Percentiles rank a stretch among this genome's conserved stretches.
Conservation (phyloP, 2,329 filamentous ascomycete genomes). For the Zarea fungicola region DNA sequence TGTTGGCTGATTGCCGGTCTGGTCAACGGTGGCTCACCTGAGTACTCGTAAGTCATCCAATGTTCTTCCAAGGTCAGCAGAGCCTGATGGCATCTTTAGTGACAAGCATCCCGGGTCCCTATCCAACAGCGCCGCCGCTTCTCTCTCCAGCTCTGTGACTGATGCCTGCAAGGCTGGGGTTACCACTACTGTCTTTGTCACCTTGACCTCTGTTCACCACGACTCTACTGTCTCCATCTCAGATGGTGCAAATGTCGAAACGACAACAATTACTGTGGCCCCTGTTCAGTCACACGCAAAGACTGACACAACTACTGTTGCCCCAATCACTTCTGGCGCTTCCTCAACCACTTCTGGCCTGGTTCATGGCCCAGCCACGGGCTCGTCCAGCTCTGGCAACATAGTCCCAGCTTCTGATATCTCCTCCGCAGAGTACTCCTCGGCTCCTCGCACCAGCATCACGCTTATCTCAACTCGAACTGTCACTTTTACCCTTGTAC, state of each 20-base stretch:
- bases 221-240: neutral
- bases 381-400: neutral
- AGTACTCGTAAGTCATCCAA: constrained; percentile 4
- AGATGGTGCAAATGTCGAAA: constrained; percentile 19
- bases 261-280: constrained; percentile 24
- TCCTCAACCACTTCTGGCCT: neutral
- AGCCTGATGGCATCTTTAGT: neutral
- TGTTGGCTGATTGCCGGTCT: constrained; percentile 2
- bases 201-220: constrained; percentile 33
- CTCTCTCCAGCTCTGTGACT: constrained; percentile 18
- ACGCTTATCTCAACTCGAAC: constrained; percentile 21
- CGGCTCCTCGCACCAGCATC: constrained; percentile 12
- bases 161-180: constrained; percentile 17
- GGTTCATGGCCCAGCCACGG: neutral
- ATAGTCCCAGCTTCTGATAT: constrained; percentile 1
- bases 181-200: constrained; percentile 44
- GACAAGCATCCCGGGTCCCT: neutral
- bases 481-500: constrained; percentile 15
- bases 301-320: constrained; percentile 1
- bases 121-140: neutral
- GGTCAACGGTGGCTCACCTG: constrained; percentile 2
- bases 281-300: constrained; percentile 8
- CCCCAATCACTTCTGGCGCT: too few species aligned
- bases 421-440: constrained; percentile 7
- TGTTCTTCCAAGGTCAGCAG: neutral